Base-by-base conservation (phyloP, 768 basidiomycete species). In the Chlorophyllum brunneum region DNA sequence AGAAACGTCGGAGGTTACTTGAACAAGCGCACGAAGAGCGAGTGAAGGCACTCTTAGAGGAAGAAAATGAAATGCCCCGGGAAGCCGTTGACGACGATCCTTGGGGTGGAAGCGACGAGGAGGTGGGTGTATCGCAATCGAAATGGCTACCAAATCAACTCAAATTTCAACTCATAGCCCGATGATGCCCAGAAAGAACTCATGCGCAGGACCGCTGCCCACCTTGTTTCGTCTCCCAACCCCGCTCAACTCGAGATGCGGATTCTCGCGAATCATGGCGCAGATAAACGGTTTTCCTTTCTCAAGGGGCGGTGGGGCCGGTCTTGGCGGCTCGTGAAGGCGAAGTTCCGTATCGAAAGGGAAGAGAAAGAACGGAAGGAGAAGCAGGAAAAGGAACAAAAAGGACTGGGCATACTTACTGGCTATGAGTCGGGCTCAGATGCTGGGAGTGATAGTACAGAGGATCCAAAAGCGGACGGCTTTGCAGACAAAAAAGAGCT, bases 181-280 rank as follows among this genome's bases (percentile, higher is more conserved):
- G 81, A 83, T 51, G 78, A 80, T 13, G 20, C 68, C 0, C 82
- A 86, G 58, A 72, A 64, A 43, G 77, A 79, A 2, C 73, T 94
- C 9, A 93, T 97, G 83, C 67, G 70, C 9, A 80, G 85, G 47
- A 95, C 92, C 0, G 88, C 88, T 0, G 57, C 63, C 10, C 88
- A 92, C 54, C 67, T 95, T 27, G 62, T 77, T 22, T 67, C 80
- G 5, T 87, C 92, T 1, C 81, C 85, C 1, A 92, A 94, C 60
- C 79, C 89, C 13, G 80, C 84, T 0, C 83, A 92, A 56, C 75
- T 95, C 20, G 92, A 94, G 65, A 83, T 93, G 77, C 81, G 92
- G 5, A 93, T 97, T 59, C 72, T 95, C 13, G 85, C 93, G 8
- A 92, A 95, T 59, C 80, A 95, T 61, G 86, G 90, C 0, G 70